These are phyloP conservation scores for Aspergillus candidus DNA, from an alignment of 2,329 filamentous ascomycete species.

Conservation along the genomic window DNA sequence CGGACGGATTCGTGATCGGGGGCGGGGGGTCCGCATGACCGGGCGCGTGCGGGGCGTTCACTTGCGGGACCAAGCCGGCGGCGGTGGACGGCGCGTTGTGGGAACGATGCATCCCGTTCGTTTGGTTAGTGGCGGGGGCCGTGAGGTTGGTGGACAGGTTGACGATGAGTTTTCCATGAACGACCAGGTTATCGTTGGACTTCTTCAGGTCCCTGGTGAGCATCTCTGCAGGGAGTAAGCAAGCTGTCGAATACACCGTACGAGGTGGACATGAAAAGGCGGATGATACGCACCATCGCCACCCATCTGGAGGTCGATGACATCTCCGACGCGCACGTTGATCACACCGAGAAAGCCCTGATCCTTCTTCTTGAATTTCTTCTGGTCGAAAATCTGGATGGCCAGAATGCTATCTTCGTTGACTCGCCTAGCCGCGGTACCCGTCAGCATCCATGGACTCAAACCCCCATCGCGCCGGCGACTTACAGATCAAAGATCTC, in stretches of 20 bases:
- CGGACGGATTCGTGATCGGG: constrained; percentile 28
- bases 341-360: constrained; percentile 97
- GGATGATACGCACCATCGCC: constrained; percentile 67
- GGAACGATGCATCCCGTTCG: constrained; percentile 32
- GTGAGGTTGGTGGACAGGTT: constrained; percentile 89
- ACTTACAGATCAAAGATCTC: constrained; percentile 96
- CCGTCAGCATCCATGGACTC: constrained; percentile 10
- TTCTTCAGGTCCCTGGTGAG: constrained; percentile 95
- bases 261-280: neutral
- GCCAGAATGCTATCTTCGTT: constrained; percentile 95
- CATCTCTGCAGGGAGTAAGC: constrained; percentile 61
- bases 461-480: neutral
- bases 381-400: constrained; percentile 98
- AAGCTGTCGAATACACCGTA: constrained; percentile 2
- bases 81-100: constrained; percentile 32
- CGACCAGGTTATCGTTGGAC: constrained; percentile 94
- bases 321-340: constrained; percentile 90
- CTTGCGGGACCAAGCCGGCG: constrained; percentile 34
- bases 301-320: constrained; percentile 81
- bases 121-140: constrained; percentile 56
- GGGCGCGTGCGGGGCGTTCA: constrained; percentile 24
- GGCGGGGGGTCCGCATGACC: constrained; percentile 24
- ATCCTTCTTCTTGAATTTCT: constrained; percentile 99
- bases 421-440: constrained; percentile 57
- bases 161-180: constrained; percentile 95